phyloP scores from a whole-genome alignment of 2,329 filamentous ascomycete genomes.

The Dothidotthia symphoricarpi region DNA sequence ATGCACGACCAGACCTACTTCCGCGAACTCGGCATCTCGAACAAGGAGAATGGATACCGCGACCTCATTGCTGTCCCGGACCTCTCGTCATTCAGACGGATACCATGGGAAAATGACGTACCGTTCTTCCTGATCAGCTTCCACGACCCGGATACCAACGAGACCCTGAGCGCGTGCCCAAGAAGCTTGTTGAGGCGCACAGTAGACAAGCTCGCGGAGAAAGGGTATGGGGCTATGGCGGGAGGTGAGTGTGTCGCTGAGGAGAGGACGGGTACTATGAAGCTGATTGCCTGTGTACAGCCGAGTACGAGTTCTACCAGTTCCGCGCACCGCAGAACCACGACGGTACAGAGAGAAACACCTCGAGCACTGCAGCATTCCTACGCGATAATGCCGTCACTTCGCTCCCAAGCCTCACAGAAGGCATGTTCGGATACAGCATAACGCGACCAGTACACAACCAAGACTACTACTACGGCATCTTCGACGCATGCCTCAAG shows the following conservation, averaged over 20 bases:
- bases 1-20: conserved; percentile 94
- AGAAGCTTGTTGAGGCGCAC: conserved; percentile 70
- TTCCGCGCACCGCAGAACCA: conserved; percentile 66
- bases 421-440: conserved; percentile 96
- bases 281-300: conserved; percentile 49
- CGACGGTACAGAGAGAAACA: conserved; percentile 56
- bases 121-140: conserved; percentile 86
- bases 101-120: conserved; percentile 86
- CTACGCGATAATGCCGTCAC: conserved; percentile 70
- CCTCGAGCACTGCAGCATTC: conserved; percentile 70
- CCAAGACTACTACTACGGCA: conserved; percentile 85
- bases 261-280: conserved; percentile 14
- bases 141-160: conserved; percentile 71
- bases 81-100: conserved; percentile 71
- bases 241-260: conserved; percentile 63
- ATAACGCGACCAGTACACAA: conserved; percentile 84
- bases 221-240: conserved; percentile 81
- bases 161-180: conserved; percentile 74
- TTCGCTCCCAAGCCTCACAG: conserved; percentile 74
- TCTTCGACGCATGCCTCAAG: conserved; percentile 75
- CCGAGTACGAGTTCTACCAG: conserved; percentile 94
- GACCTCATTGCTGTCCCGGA: conserved; percentile 83
- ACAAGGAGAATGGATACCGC: conserved; percentile 84
- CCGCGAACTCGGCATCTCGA: conserved; percentile 80
- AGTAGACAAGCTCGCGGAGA: conserved; percentile 63